Conservation (phyloP, 495 filamentous ascomycete species). For the Choiromyces venosus region DNA sequence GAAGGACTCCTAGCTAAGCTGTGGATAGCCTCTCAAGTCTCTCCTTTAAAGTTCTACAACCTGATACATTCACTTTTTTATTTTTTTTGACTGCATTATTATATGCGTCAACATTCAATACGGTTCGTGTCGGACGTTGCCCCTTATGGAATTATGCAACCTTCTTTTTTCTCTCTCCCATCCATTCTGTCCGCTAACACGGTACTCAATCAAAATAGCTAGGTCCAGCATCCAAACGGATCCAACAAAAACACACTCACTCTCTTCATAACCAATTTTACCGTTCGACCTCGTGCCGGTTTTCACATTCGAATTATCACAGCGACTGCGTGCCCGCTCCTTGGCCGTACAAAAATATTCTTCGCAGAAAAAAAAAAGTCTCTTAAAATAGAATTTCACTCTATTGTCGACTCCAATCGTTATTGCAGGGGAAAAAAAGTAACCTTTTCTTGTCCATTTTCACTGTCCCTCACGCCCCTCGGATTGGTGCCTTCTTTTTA, state of each 20-base stretch:
- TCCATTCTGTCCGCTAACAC: slow-evolving; percentile 23
- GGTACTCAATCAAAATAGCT: slow-evolving; percentile 30
- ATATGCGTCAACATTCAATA: slow-evolving; percentile 36
- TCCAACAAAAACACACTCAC: slow-evolving; percentile 26
- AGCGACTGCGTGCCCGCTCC: slow-evolving; percentile 37
- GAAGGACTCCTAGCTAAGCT: slow-evolving; percentile 36
- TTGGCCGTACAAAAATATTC: slow-evolving; percentile 27
- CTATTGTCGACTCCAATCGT: background rate
- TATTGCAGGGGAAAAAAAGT: background rate
- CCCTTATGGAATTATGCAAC: slow-evolving; percentile 24
- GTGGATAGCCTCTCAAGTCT: slow-evolving; percentile 39
- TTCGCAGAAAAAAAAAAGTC: background rate
- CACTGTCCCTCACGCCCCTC: slow-evolving; percentile 6
- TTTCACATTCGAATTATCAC: slow-evolving; percentile 33
- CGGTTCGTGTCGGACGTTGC: slow-evolving; percentile 28
- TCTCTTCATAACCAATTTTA: slow-evolving; percentile 34
- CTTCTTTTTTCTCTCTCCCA: slow-evolving; percentile 11
- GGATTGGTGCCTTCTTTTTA: slow-evolving; percentile 10
- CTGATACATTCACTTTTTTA: slow-evolving; percentile 14
- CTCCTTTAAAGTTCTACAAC: slow-evolving; percentile 26
- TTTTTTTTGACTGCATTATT: slow-evolving; percentile 34
- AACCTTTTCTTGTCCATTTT: background rate
- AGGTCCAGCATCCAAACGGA: slow-evolving; percentile 38
- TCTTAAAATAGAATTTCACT: background rate
- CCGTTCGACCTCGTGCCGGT: slow-evolving; percentile 29